phyloP scores from a whole-genome alignment of 1,284 basidiomycete species.

The Moniliophthora roreri region DNA sequence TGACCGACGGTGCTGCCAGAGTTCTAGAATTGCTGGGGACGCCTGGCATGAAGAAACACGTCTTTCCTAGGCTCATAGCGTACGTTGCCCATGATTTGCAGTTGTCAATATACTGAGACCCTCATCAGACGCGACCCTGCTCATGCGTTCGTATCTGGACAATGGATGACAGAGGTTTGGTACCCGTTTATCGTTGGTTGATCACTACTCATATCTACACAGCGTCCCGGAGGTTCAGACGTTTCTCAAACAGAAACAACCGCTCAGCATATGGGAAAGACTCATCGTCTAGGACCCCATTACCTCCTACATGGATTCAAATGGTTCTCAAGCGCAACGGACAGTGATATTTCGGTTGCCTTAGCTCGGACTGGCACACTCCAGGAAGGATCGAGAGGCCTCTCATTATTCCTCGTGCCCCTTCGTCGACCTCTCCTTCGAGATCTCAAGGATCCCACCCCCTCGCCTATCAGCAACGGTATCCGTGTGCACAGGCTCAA shows the following conservation, averaged over 20 bases:
- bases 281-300: constrained; percentile 43
- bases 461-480: constrained; percentile 60
- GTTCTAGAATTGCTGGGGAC: constrained; percentile 70
- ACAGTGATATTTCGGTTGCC: constrained; percentile 70
- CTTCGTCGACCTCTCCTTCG: constrained; percentile 55
- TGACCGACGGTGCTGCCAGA: constrained; percentile 78
- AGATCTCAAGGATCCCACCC: constrained; percentile 33
- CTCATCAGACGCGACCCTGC: constrained; percentile 59
- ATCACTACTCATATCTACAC: constrained; percentile 8
- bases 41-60: constrained; percentile 52
- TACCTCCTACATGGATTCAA: constrained; percentile 72
- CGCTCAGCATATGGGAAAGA: constrained; percentile 39
- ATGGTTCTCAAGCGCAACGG: constrained; percentile 85
- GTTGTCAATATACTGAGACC: constrained; percentile 3
- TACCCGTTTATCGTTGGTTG: not conserved
- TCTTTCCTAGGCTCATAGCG: constrained; percentile 63
- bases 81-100: constrained; percentile 22
- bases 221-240: constrained; percentile 78
- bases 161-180: constrained; percentile 81
- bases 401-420: constrained; percentile 74
- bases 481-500: constrained; percentile 75
- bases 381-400: constrained; percentile 54
- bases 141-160: constrained; percentile 70
- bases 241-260: constrained; percentile 75
- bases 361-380: constrained; percentile 65